Conservation (phyloP, 2,329 filamentous ascomycete species). For the Aspergillus bombycis region DNA sequence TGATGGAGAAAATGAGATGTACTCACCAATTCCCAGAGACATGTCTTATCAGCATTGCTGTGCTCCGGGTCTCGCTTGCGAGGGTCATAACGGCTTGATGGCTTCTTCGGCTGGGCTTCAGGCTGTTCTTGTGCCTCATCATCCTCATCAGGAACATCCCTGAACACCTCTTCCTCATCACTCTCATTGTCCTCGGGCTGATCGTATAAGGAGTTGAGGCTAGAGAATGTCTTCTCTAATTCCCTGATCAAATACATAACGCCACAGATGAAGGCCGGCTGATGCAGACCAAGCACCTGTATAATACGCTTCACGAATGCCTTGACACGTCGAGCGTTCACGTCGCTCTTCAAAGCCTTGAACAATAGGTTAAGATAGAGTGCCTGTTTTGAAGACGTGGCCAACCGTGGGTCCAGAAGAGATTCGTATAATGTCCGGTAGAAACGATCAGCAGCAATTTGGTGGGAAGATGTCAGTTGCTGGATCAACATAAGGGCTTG, state of each 20-base stretch:
- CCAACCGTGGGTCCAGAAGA: slow-evolving; percentile 82
- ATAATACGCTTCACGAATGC: slow-evolving; percentile 93
- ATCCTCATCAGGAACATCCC: slow-evolving; percentile 64
- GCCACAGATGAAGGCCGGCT: slow-evolving; percentile 89
- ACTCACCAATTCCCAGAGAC: slow-evolving; percentile 85
- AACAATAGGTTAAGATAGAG: slow-evolving; percentile 93
- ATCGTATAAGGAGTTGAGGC: slow-evolving; percentile 75
- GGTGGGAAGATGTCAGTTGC: slow-evolving; percentile 80
- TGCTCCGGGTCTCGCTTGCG: slow-evolving; percentile 90
- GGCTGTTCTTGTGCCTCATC: slow-evolving; percentile 40
- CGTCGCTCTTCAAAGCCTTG: slow-evolving; percentile 82
- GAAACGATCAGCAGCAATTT: slow-evolving; percentile 84
- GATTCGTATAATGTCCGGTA: slow-evolving; percentile 96
- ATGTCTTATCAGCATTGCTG: slow-evolving; percentile 89
- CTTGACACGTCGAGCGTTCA: slow-evolving; percentile 89
- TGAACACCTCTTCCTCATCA: slow-evolving; percentile 70
- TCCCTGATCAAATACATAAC: slow-evolving; percentile 88
- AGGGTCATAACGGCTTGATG: slow-evolving; percentile 68
- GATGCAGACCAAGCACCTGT: slow-evolving; percentile 84
- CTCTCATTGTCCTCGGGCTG: slow-evolving; percentile 78
- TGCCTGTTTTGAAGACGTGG: slow-evolving; percentile 90
- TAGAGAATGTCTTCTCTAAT: slow-evolving; percentile 76
- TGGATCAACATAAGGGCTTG: slow-evolving; percentile 95
- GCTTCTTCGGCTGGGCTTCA: slow-evolving; percentile 37
- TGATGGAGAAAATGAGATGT: slow-evolving; percentile 1